phyloP scores from a whole-genome alignment of 495 filamentous ascomycete species.

The Neurospora sp. region DNA sequence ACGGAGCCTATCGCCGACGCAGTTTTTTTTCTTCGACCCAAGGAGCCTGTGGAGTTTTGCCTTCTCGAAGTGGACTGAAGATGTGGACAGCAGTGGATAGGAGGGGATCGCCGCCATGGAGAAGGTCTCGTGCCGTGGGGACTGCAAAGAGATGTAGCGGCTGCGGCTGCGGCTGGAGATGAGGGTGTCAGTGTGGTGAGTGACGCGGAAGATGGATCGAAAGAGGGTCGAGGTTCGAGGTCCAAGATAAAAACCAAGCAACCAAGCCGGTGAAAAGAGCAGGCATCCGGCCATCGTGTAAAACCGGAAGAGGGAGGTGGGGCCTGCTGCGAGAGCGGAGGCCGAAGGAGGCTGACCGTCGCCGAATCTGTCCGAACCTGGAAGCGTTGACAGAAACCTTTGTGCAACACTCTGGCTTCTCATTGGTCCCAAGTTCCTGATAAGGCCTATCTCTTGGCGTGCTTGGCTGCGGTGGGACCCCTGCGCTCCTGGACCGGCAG shows the following conservation, averaged over 20 bases:
- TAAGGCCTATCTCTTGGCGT: conserved; percentile 23
- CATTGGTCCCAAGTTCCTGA: conserved; percentile 12
- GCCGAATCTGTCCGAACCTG: conserved; percentile 6
- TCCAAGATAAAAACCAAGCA: neutral
- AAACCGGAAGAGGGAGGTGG: neutral
- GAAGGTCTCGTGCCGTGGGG: neutral
- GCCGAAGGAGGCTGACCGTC: neutral
- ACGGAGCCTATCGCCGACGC: neutral
- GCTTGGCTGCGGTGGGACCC: conserved; percentile 1
- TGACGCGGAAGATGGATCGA: neutral
- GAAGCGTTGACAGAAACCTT: conserved; percentile 14
- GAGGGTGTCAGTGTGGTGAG: neutral
- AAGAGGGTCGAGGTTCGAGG: neutral
- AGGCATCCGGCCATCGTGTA: neutral
- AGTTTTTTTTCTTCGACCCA: neutral
- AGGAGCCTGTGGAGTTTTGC: neutral
- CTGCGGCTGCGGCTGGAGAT: neutral
- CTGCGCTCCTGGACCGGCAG: neutral
- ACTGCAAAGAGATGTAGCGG: neutral
- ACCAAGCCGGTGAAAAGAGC: neutral
- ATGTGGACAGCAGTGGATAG: neutral
- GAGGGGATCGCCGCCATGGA: neutral
- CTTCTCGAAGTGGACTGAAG: neutral
- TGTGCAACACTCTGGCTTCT: conserved; percentile 10
- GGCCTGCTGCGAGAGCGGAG: neutral